These are phyloP conservation scores for Mycena epipterygia DNA, from an alignment of 768 basidiomycete species.

Conservation along the genomic window DNA sequence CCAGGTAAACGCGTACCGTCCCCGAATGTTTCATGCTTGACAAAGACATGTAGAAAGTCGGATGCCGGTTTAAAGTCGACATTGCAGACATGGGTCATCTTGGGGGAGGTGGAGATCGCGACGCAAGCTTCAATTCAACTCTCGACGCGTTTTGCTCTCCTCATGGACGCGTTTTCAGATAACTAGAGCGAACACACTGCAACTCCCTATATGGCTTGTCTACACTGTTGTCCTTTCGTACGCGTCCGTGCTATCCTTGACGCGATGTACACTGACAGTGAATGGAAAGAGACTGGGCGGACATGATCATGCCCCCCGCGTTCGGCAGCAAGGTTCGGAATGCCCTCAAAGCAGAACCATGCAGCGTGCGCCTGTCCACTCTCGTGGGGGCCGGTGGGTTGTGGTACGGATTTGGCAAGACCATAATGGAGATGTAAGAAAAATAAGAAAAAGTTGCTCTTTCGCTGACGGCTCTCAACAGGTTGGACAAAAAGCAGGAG, in stretches of 20 bases:
- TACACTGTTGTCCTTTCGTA: constrained; percentile 75
- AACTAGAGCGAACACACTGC: constrained; percentile 78
- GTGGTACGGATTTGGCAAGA: constrained; percentile 95
- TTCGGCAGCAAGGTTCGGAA: constrained; percentile 85
- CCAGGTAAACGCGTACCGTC: constrained; percentile 63
- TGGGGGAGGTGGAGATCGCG: constrained; percentile 86
- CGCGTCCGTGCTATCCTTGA: constrained; percentile 57
- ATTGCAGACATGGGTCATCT: constrained; percentile 91
- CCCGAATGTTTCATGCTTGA: not conserved
- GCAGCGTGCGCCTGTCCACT: constrained; percentile 84
- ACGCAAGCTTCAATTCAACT: constrained; percentile 63
- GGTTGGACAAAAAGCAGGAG: constrained; percentile 83
- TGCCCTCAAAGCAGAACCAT: constrained; percentile 90
- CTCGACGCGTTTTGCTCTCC: constrained; percentile 27
- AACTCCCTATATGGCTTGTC: constrained; percentile 93
- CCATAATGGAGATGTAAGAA: constrained; percentile 83
- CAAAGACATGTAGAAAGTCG: constrained; percentile 76
- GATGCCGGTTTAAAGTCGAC: constrained; percentile 92
- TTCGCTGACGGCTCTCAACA: constrained; percentile 46
- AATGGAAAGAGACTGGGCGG: constrained; percentile 82
- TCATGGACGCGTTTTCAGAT: constrained; percentile 67
- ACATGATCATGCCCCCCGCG: constrained; percentile 85
- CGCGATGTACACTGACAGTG: not conserved
- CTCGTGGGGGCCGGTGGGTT: constrained; percentile 89
- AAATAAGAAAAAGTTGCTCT: not conserved